Conservation (phyloP, 2,329 filamentous ascomycete genomes). For the Talaromyces piceae region DNA sequence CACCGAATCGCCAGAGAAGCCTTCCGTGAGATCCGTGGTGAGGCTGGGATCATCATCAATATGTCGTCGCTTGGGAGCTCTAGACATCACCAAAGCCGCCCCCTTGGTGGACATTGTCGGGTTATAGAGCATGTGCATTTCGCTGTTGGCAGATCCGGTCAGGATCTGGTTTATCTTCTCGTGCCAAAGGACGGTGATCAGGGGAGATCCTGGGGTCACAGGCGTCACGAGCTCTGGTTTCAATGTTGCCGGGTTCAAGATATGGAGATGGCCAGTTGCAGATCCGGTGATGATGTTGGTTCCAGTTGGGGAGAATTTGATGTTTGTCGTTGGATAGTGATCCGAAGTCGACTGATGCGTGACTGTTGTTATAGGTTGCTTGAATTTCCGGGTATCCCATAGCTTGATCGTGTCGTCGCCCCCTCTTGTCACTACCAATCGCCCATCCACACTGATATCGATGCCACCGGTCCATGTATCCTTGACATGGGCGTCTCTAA, state of each 20-base stretch:
- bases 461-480: conserved; percentile 89
- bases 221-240: conserved; percentile 76
- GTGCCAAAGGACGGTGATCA: conserved; percentile 88
- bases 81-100: conserved; percentile 82
- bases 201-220: conserved; percentile 73
- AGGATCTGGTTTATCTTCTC: conserved; percentile 92
- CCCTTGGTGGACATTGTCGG: conserved; percentile 74
- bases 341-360: conserved; percentile 74
- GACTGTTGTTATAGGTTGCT: conserved; percentile 72
- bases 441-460: conserved; percentile 82
- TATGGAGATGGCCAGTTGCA: conserved; percentile 75
- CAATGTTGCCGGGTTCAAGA: conserved; percentile 87
- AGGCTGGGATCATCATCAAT: conserved; percentile 86
- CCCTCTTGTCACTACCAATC: conserved; percentile 82
- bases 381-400: conserved; percentile 97
- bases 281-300: conserved; percentile 86
- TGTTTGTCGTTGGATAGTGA: conserved; percentile 77
- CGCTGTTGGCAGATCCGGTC: conserved; percentile 83
- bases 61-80: conserved; percentile 88
- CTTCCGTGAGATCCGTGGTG: conserved; percentile 74
- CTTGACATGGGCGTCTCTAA: conserved; percentile 71
- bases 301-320: conserved; percentile 78
- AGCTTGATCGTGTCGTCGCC: conserved; percentile 90
- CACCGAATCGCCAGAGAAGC: conserved; percentile 76
- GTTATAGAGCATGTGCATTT: conserved; percentile 85